Percentiles rank a stretch among this genome's conserved stretches.
Evolutionary conservation across 805 yeast species (phyloP).

Genomic region (Hanseniaspora mollemarum): DNA sequence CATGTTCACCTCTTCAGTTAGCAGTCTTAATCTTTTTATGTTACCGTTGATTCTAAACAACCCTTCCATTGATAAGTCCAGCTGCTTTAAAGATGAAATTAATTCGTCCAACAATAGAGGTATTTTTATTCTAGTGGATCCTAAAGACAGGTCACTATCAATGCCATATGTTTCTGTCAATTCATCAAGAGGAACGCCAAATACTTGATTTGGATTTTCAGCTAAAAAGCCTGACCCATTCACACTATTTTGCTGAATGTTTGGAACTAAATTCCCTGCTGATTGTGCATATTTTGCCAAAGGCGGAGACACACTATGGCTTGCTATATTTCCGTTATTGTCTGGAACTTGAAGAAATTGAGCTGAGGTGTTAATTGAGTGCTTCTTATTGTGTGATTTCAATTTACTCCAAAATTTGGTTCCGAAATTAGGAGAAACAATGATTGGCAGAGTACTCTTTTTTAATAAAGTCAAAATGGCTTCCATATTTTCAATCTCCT

Average conservation of each 20-base stretch:
- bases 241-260: not conserved
- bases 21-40: slow-evolving; percentile 63
- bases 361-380: not conserved
- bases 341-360: not conserved
- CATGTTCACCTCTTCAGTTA: slow-evolving; percentile 62
- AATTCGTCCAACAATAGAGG: slow-evolving; percentile 84
- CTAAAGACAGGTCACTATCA: slow-evolving; percentile 74
- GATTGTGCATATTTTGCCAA: not conserved
- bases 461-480: slow-evolving; percentile 17
- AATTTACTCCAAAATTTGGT: slow-evolving; percentile 36
- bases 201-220: slow-evolving; percentile 38
- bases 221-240: not conserved
- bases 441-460: slow-evolving; percentile 28
- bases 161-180: slow-evolving; percentile 63
- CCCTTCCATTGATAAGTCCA: slow-evolving; percentile 93
- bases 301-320: not conserved
- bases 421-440: not conserved
- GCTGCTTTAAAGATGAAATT: slow-evolving; percentile 68
- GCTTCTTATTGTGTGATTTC: slow-evolving; percentile 21
- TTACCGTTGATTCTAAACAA: slow-evolving; percentile 94
- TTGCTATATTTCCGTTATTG: not conserved
- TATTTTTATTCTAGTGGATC: slow-evolving; percentile 64
- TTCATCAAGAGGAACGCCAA: slow-evolving; percentile 64
- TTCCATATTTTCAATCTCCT: slow-evolving; percentile 34
- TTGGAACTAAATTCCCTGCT: not conserved